These are phyloP conservation scores for Telopea speciosissima DNA, from an alignment of 177 flowering plant species.

Conservation along the genomic window DNA sequence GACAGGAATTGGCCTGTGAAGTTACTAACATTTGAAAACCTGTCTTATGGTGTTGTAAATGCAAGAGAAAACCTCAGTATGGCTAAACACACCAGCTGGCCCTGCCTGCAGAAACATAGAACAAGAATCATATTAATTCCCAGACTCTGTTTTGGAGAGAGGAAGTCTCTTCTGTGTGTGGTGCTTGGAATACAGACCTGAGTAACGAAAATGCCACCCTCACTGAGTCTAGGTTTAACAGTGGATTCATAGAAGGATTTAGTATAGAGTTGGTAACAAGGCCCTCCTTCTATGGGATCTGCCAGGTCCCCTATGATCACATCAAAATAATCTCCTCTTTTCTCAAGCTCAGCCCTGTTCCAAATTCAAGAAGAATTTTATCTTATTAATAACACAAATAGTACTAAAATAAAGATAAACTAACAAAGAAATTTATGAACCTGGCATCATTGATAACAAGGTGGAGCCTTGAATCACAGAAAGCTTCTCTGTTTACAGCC, in stretches of 20 bases:
- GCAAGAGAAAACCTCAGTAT: constrained; percentile 85
- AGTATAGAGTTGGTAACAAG: constrained; percentile 90
- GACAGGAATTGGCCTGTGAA: neutral
- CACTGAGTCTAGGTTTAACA: constrained; percentile 64
- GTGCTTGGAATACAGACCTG: constrained; percentile 43
- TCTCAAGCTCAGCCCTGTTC: constrained; percentile 67
- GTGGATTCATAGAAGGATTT: constrained; percentile 74
- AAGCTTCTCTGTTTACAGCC: constrained; percentile 71
- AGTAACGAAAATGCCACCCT: constrained; percentile 77
- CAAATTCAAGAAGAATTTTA: neutral
- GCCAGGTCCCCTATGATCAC: constrained; percentile 91
- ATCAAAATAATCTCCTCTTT: constrained; percentile 55
- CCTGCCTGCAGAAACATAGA: constrained; percentile 59
- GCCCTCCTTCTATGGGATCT: constrained; percentile 93
- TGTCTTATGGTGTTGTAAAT: constrained; percentile 82
- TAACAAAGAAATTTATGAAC: constrained; percentile 17
- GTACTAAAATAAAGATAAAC: no score
- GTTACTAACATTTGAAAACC: constrained; percentile 75
- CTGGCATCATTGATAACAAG: constrained; percentile 89
- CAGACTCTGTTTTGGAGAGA: no score
- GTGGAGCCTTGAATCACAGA: constrained; percentile 61
- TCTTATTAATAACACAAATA: no score
- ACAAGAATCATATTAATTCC: neutral
- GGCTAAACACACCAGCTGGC: constrained; percentile 89
- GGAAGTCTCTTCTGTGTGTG: no score